A percentile compares a stretch with the other conserved stretches of the same genome.
These are phyloP conservation scores for Leptodermis oblonga DNA, from an alignment of 257 asterid genomes.

Conservation along the genomic window DNA sequence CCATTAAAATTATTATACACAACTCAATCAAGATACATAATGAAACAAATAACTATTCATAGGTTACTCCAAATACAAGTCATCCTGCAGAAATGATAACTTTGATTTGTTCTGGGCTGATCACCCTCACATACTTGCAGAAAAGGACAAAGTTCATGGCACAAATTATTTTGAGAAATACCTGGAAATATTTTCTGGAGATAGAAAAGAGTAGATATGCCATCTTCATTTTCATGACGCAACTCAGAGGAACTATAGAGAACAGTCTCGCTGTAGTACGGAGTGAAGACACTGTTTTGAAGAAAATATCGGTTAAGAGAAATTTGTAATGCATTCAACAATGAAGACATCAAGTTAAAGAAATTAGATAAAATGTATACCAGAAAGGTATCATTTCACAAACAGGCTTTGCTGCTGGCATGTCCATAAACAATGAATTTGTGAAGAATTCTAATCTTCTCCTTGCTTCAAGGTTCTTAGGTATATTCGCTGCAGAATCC, in stretches of 20 bases:
- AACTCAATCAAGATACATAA: not conserved
- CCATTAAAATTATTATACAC: not conserved
- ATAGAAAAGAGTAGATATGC: constrained; percentile 87
- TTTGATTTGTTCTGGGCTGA: too few species aligned
- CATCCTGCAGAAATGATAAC: not conserved
- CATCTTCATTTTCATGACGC: constrained; percentile 96
- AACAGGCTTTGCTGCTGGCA: constrained; percentile 91
- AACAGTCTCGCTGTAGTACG: constrained; percentile 97
- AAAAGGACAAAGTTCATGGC: not conserved
- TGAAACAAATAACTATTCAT: not conserved
- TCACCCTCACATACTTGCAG: too few species aligned
- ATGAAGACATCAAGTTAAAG: constrained; percentile 7
- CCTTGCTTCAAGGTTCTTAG: constrained; percentile 95
- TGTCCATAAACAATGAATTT: constrained; percentile 92
- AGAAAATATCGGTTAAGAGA: constrained; percentile 23
- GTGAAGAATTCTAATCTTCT: constrained; percentile 86
- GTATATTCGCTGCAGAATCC: constrained; percentile 91
- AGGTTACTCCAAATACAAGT: not conserved
- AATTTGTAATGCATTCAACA: constrained; percentile 19
- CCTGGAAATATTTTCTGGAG: constrained; percentile 99
- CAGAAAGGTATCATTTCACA: constrained; percentile 93
- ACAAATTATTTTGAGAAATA: constrained; percentile 11
- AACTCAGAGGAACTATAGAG: constrained; percentile 89
- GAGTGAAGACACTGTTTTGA: constrained; percentile 87
- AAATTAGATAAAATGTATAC: constrained; percentile 31